Evolutionary conservation across 495 filamentous ascomycete species (phyloP), one percentile per base, ranked within the genome.

Genomic region (Chaetomium fimeti): DNA sequence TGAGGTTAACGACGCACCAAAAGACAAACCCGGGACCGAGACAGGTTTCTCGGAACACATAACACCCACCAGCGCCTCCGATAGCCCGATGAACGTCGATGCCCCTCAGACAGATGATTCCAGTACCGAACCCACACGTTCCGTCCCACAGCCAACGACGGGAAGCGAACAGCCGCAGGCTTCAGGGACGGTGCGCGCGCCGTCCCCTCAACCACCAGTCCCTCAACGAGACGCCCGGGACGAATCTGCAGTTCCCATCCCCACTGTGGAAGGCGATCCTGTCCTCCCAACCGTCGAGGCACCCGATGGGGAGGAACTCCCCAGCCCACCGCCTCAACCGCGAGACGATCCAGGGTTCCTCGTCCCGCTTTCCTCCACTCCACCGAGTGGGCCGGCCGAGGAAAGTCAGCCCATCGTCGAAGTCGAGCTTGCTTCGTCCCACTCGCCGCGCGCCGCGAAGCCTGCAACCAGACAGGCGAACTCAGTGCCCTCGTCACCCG

Each of bases 281-380:
- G 38, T 64, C 55, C 20, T 64, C 3, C 45, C 29, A 18, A 59
- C 62, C 13, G 48, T 64, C 24, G 62, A 64, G 54, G 0, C 61
- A 6, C 32, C 47, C 2, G 60, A 61, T 3, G 48, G 43, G 29
- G 49, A 53, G 22, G 60, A 42, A 53, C 12, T 61, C 1, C 60
- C 60, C 36, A 1, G 40, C 5, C 57, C 20, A 18, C 49, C 32
- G 2, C 1, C 47, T 40, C 5, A 28, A 11, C 8, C 18, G 8
- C 18, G 11, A 3, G 36, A 54, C 36, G 49, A 54, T 4, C 60
- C 60, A 2, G 2, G 5, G 3, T 52, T 61, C 36, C 9, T 61
- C 2, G 1, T 0, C 5, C 24, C 3, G 12, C 60, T 62, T 1
- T 6, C 60, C 12, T 53, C 59, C 9, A 49, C 59, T 0, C 20